Conservation (phyloP, 805 yeast species). For the Scheffersomyces stipitis region DNA sequence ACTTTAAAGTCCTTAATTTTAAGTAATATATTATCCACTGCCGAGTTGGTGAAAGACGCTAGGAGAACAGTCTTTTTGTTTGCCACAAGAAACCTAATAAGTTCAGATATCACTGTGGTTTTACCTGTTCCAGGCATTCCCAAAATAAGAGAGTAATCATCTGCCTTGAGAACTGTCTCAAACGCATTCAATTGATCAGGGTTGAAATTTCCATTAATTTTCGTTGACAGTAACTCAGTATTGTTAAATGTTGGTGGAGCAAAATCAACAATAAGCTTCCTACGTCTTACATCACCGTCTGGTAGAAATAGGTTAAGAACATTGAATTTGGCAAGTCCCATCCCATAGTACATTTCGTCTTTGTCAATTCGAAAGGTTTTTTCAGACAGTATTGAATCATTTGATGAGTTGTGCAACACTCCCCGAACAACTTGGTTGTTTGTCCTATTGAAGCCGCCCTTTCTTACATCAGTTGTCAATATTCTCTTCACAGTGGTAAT, state of each 20-base stretch:
- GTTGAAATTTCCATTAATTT: slow-evolving; percentile 46
- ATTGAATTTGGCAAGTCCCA: slow-evolving; percentile 76
- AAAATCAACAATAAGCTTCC: slow-evolving; percentile 56
- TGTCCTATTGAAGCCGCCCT: slow-evolving; percentile 40
- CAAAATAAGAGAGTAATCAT: slow-evolving; percentile 76
- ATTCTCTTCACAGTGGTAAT: slow-evolving; percentile 58
- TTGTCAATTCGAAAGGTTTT: slow-evolving; percentile 68
- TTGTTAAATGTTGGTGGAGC: slow-evolving; percentile 43
- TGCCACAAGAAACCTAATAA: slow-evolving; percentile 60
- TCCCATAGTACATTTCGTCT: slow-evolving; percentile 73
- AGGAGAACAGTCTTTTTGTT: slow-evolving; percentile 68
- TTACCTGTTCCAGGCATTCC: slow-evolving; percentile 99
- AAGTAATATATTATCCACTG: slow-evolving; percentile 87
- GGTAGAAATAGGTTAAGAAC: slow-evolving; percentile 63
- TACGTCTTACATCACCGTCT: slow-evolving; percentile 44
- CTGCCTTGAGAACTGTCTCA: slow-evolving; percentile 57
- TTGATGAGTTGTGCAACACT: slow-evolving; percentile 29
- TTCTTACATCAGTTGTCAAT: slow-evolving; percentile 38
- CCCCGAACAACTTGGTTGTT: slow-evolving; percentile 54
- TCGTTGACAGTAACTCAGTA: slow-evolving; percentile 20
- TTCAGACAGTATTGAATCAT: slow-evolving; percentile 4
- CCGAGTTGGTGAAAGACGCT: slow-evolving; percentile 91
- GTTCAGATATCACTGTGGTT: slow-evolving; percentile 81
- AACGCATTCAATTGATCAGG: slow-evolving; percentile 72
- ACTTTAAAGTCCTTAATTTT: slow-evolving; percentile 50